Base-by-base conservation (phyloP, 2,329 filamentous ascomycete genomes). In the Phaeophleospora eucalypticola region DNA sequence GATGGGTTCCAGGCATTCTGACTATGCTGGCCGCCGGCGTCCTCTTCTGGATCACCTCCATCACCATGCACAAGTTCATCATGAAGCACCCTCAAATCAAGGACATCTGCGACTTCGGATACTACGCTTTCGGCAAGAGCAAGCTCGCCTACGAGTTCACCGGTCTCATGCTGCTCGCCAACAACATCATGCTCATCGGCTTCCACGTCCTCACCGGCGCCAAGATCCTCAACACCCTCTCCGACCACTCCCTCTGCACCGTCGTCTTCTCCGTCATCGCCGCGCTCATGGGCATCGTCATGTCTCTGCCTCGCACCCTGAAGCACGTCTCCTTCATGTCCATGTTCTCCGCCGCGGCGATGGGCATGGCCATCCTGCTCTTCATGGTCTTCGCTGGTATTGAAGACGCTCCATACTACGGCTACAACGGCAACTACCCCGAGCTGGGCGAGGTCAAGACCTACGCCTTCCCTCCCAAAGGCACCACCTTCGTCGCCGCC, bases 51-150 rank as follows among this genome's bases (percentile, higher is more conserved):
- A 70, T 75, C 45, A 76, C 73, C 9, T 73, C 70, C 9, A 69
- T 75, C 21, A 76, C 73, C 16, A 75, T 77, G 72, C 71, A 74
- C 62, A 70, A 71, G 45, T 77, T 66, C 57, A 76, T 76, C 61
- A 76, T 77, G 73, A 75, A 74, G 50, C 52, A 76, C 45, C 73
- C 73, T 9, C 68, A 75, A 29, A 76, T 77, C 58, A 69, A 56
- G 43, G 69, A 76, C 54, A 75, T 76, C 51, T 76, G 73, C 53
- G 72, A 75, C 45, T 75, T 76, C 43, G 73, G 69, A 37, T 76
- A 75, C 58, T 69, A 73, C 48, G 62, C 63, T 18, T 76, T 72
- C 49, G 72, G 72, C 17, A 67, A 70, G 48, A 69, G 63, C 49
- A 63, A 61, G 15, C 52, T 69, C 41, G 72, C 73, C 1, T 76